These are phyloP conservation scores for Cercospora nicotianae DNA, from an alignment of 2,329 filamentous ascomycete genomes.

Conservation along the genomic window DNA sequence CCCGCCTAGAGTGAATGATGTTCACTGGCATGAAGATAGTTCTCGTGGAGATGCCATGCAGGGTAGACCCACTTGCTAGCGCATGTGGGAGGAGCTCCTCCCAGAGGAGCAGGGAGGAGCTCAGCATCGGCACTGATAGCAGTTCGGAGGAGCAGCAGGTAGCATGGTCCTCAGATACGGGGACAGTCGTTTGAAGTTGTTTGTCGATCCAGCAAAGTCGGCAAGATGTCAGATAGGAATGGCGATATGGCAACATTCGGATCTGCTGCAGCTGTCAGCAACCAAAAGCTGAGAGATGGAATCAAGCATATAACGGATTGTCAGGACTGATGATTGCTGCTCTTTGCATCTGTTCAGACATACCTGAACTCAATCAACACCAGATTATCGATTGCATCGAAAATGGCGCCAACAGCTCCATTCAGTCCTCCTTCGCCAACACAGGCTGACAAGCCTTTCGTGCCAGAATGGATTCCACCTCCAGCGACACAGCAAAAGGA, in stretches of 20 bases:
- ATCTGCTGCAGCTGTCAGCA: background rate
- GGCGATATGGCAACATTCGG: background rate
- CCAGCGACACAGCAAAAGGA: slow-evolving; percentile 48
- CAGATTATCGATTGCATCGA: slow-evolving; percentile 26
- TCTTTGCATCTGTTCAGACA: background rate
- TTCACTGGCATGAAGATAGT: background rate
- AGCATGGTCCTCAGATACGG: background rate
- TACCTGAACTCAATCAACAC: background rate
- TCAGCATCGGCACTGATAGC: background rate
- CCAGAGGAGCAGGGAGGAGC: background rate
- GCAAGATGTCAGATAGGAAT: background rate
- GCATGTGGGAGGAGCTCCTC: background rate
- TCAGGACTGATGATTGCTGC: background rate
- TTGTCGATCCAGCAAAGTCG: background rate
- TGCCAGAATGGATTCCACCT: slow-evolving; percentile 43
- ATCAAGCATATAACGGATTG: background rate
- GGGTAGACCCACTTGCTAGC: background rate
- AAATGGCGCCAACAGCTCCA: slow-evolving; percentile 36
- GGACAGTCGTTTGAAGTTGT: background rate
- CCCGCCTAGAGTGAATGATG: background rate
- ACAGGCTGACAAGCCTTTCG: slow-evolving; percentile 43
- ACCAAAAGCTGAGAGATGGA: background rate
- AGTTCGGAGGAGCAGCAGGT: background rate
- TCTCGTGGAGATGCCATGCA: background rate
- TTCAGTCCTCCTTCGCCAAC: slow-evolving; percentile 46